Percentiles rank a stretch among this genome's conserved stretches.
Conservation (phyloP, 306 rosid species). For the Lagenaria siceraria region DNA sequence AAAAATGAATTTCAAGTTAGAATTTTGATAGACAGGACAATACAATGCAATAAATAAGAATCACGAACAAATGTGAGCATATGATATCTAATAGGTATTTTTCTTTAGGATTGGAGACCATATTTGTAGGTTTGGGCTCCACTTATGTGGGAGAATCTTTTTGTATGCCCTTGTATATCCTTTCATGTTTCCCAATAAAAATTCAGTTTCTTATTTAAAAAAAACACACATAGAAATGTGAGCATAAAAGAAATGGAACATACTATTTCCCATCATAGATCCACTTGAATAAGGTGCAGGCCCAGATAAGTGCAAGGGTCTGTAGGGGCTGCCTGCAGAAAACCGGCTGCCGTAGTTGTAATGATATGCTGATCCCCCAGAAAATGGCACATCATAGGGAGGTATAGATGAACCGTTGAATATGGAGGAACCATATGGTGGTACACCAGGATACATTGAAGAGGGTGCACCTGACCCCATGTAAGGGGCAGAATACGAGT, state of each 20-base stretch:
- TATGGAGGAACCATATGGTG: constrained; percentile 87
- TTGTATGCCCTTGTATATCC: background rate
- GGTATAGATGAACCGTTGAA: constrained; percentile 84
- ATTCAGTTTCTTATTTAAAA: background rate
- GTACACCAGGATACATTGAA: constrained; percentile 83
- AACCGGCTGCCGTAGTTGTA: constrained; percentile 73
- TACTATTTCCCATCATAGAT: constrained; percentile 79
- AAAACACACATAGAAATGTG: background rate
- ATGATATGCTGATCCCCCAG: constrained; percentile 91
- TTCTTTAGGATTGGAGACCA: background rate
- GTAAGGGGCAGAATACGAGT: constrained; percentile 63
- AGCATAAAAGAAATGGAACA: constrained; percentile 1
- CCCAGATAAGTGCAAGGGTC: constrained; percentile 78
- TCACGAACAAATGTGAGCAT: background rate
- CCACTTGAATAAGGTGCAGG: constrained; percentile 86
- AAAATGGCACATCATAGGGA: constrained; percentile 82
- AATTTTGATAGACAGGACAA: background rate
- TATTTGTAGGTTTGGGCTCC: background rate
- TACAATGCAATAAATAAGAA: background rate
- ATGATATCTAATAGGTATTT: background rate
- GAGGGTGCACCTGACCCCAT: constrained; percentile 75
- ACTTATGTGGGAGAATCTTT: background rate
- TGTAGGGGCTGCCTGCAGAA: constrained; percentile 80
- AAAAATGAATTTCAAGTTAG: background rate
- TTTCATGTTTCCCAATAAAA: too few relatives aligned